Conservation (phyloP, 768 basidiomycete genomes). For the Leccinum arenicola region DNA sequence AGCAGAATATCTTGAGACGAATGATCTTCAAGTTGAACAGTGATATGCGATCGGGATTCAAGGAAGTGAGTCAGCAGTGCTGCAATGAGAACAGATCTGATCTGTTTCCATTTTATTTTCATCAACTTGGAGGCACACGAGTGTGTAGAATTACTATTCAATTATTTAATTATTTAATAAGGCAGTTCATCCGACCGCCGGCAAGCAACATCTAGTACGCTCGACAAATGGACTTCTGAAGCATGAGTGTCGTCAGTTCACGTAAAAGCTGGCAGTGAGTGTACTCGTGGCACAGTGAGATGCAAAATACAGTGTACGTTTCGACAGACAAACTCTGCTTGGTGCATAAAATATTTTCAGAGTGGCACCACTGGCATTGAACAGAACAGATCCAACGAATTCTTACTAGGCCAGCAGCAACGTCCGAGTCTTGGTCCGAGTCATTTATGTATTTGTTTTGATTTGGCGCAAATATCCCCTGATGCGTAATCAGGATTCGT, state of each 20-base stretch:
- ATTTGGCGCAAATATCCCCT: too few species aligned
- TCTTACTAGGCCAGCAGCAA: too few species aligned
- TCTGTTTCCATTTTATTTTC: neutral
- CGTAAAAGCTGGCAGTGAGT: neutral
- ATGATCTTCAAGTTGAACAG: neutral
- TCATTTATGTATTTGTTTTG: too few species aligned
- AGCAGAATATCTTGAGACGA: neutral
- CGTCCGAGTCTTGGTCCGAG: too few species aligned
- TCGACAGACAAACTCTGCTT: neutral
- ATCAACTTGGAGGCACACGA: neutral
- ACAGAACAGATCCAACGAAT: neutral
- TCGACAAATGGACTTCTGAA: too few species aligned
- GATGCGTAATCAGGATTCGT: too few species aligned
- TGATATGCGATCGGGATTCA: neutral
- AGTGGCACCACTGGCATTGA: neutral
- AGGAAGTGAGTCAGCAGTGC: neutral
- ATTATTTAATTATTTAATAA: too few species aligned
- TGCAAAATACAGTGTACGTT: neutral
- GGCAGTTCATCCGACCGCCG: too few species aligned
- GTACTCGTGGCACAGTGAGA: neutral
- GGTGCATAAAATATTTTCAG: neutral
- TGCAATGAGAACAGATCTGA: neutral
- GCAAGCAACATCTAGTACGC: too few species aligned
- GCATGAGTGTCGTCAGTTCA: too few species aligned
- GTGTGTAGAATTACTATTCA: too few species aligned